Conservation (phyloP, 2,329 filamentous ascomycete genomes). For the Neofusicoccum kwambonambiense region DNA sequence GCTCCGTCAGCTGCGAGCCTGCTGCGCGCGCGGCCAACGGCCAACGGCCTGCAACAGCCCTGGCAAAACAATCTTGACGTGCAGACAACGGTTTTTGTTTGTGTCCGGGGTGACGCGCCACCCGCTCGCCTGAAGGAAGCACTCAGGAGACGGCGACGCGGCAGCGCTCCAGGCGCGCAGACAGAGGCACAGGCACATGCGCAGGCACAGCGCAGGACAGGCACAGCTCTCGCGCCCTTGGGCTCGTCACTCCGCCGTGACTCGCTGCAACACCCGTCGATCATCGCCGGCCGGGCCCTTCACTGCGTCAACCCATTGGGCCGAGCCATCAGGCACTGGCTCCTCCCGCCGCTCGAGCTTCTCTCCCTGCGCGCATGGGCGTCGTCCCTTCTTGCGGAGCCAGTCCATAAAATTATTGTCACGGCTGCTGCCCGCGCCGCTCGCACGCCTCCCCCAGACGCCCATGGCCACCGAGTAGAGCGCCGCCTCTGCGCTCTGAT, state of each 20-base stretch:
- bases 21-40: neutral
- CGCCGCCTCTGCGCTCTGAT: constrained; percentile 25
- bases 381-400: constrained; percentile 3
- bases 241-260: constrained; percentile 11
- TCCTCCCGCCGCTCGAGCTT: constrained; percentile 11
- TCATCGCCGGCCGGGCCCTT: constrained; percentile 12
- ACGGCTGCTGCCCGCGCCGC: constrained; percentile 17
- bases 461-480: constrained; percentile 23
- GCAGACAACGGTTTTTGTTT: constrained; percentile 7
- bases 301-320: constrained; percentile 15
- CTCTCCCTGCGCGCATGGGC: constrained; percentile 18
- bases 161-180: constrained; percentile 1
- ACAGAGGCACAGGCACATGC: neutral
- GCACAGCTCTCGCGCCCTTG: neutral
- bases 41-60: neutral
- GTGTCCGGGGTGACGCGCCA: neutral
- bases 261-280: constrained; percentile 17
- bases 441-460: constrained; percentile 22
- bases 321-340: constrained; percentile 13
- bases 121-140: constrained; percentile 12
- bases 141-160: constrained; percentile 13
- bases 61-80: constrained; percentile 4
- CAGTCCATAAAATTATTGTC: constrained; percentile 13
- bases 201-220: neutral
- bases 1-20: neutral